Base-by-base conservation (phyloP, 2,329 filamentous ascomycete species). In the Kalaharituber pfeilii region DNA sequence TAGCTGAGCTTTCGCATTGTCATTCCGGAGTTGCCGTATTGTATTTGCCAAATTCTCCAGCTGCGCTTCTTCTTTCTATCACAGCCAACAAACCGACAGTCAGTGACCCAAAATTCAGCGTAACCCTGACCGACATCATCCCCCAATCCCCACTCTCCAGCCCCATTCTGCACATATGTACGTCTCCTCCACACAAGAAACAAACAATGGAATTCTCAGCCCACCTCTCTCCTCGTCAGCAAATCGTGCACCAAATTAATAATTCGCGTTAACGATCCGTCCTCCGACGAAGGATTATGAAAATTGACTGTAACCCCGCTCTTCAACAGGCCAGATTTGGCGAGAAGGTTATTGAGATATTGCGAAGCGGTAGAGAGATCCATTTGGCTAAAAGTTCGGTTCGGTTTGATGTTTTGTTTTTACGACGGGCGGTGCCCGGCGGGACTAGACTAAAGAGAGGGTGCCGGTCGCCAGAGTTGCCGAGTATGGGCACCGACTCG, bases 171-270 rank as follows among this genome's bases (percentile, higher is more conserved):
- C n/a, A n/a, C n/a, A n/a, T n/a, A n/a, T n/a, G n/a, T n/a, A n/a
- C n/a, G n/a, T n/a, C n/a, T n/a, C n/a, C n/a, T n/a, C n/a, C n/a
- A n/a, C n/a, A n/a, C n/a, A n/a, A n/a, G n/a, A n/a, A n/a, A n/a
- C n/a, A n/a, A n/a, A n/a, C n/a, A n/a, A n/a, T n/a, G n/a, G n/a
- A n/a, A n/a, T n/a, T n/a, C n/a, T n/a, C n/a, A n/a, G n/a, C n/a
- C n/a, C n/a, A 94, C 86, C 67, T 98, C 91, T 72, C 88, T 79
- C 61, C 88, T 79, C 57, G 95, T 68, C 56, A 98, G 86, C 62
- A 98, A 70, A 66, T 98, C 91, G 68, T 98, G 94, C 50, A 98
- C 80, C 24, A 98, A 76, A 66, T 89, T 84, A 70, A 98, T 94
- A 63, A 96, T 81, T 84, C 51, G 76, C 77, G 65, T 76, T 75